Evolutionary conservation across 2,329 filamentous ascomycete species (phyloP), one percentile per base, ranked within the genome.

Genomic region (Neofusicoccum parvum): DNA sequence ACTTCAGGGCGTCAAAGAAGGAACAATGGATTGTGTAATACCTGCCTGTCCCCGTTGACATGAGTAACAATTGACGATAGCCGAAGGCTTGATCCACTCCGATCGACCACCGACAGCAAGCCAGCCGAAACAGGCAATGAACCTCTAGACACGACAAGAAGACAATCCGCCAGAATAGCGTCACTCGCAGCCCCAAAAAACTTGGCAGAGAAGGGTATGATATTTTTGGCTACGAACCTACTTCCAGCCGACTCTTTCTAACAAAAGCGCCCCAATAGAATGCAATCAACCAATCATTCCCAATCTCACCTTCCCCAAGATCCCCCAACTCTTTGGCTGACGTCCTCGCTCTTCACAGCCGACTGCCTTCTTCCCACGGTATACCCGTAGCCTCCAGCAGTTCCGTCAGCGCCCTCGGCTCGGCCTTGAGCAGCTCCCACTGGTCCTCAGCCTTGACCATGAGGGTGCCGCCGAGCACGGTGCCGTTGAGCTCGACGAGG

Each of bases 361-460:
- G 27, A 32, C 39, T 53, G 27, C 54, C 48, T 15, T 62, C 59
- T 3, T 63, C 65, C 65, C 65, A 60, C 20, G 76, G 76, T 59
- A 78, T 72, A 5, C 76, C 76, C 51, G 77, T 76, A 2, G 71
- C 69, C 17, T 68, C 51, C n/a, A 87, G 73, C 14, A 86, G 75
- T 5, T 70, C 69, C 53, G 80, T 76, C 43, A 87, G 73, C 32
- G 77, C 68, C 36, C 76, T 73, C 15, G 78, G 78, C 36, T 80
- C 75, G 5, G 71, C 67, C 37, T 78, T 75, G 43, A 88, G 70
- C 41, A 76, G 68, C 67, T 86, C 78, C 83, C 83, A 87, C 70
- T 87, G 83, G 9, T 77, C 78, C 69, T 84, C 76, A 6, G 80
- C 75, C 72, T 87, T 87, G 20, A 87, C 85, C 85, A 88, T 85